Evolutionary conservation across 257 asterid genomes (phyloP).

Genomic region (Solanum medicagineum): DNA sequence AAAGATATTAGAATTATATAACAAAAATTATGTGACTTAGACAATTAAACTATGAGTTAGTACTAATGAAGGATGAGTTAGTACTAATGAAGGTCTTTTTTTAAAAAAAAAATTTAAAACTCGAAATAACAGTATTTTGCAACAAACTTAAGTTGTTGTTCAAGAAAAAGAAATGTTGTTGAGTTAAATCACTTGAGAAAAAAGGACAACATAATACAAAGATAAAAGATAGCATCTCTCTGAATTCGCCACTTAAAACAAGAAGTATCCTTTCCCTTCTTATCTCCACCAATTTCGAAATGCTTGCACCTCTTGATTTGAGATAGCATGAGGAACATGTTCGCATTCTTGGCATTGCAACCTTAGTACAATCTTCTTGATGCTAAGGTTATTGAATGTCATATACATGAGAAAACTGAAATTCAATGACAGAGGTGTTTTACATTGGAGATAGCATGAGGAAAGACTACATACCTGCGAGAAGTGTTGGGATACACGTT

Average conservation of each 20-base stretch:
- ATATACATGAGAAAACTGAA: too few species aligned
- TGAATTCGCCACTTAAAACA: background rate
- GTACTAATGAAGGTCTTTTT: background rate
- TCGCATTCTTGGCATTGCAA: too few species aligned
- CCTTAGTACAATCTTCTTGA: too few species aligned
- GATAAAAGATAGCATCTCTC: background rate
- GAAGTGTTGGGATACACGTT: slow-evolving; percentile 73
- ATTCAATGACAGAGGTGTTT: slow-evolving; percentile 32
- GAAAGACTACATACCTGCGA: slow-evolving; percentile 73
- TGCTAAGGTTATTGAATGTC: too few species aligned
- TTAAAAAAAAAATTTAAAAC: background rate
- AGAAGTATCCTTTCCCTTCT: background rate
- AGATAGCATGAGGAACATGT: too few species aligned
- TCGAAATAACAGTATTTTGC: background rate
- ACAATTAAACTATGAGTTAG: background rate
- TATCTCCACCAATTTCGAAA: background rate
- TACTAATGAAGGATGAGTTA: background rate
- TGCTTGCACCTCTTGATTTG: background rate
- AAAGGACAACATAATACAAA: background rate
- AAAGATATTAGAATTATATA: background rate
- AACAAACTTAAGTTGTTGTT: background rate
- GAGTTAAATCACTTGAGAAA: background rate
- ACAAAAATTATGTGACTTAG: background rate
- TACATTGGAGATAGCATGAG: slow-evolving; percentile 94
- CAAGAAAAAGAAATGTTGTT: background rate